Conservation (phyloP, 208 protist species). For the Leishmania guyanensis region DNA sequence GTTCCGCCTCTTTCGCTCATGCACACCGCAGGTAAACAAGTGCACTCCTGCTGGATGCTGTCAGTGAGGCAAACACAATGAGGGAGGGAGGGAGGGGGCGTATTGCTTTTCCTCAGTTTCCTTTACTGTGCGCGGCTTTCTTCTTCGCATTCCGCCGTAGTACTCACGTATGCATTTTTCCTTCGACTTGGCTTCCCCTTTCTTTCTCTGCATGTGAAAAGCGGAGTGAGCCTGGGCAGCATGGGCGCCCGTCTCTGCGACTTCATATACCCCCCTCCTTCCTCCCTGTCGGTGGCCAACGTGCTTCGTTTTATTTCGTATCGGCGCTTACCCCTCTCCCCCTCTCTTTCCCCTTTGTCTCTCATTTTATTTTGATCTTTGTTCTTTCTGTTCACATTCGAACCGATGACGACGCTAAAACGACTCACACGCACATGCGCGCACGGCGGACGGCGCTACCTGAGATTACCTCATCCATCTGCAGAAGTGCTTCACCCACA, state of each 20-base stretch:
- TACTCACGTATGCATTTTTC: background rate
- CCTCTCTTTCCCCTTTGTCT: background rate
- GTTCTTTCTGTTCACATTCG: background rate
- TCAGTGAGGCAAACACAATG: background rate
- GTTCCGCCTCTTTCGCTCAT: background rate
- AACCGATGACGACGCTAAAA: background rate
- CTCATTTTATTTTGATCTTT: background rate
- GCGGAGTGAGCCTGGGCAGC: background rate
- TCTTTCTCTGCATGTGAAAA: background rate
- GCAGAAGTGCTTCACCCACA: background rate
- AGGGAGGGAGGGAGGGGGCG: background rate
- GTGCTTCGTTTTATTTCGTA: background rate
- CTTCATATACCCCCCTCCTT: background rate
- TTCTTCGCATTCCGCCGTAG: background rate
- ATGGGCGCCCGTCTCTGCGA: background rate
- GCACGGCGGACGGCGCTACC: background rate
- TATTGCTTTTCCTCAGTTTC: background rate
- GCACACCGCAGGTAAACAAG: background rate
- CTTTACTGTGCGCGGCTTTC: background rate
- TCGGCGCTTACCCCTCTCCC: background rate
- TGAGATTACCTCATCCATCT: background rate
- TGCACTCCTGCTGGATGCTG: background rate
- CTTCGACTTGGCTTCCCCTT: background rate
- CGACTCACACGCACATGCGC: conserved; percentile 2
- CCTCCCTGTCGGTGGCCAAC: no score